Evolutionary conservation across 495 filamentous ascomycete species (phyloP).

Genomic region (Bacidia gigantensis): DNA sequence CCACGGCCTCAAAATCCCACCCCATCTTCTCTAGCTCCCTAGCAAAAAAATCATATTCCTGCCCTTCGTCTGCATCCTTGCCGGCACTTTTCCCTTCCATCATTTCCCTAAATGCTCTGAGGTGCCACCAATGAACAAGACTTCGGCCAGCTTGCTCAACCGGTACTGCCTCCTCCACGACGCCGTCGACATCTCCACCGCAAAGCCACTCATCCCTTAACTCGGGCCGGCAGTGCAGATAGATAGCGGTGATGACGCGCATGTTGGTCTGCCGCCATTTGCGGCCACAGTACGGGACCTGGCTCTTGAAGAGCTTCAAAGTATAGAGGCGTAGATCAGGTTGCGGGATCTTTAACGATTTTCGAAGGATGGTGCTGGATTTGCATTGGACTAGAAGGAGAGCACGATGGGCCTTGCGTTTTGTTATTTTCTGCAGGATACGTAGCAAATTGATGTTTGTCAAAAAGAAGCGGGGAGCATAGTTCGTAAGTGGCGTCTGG

Average conservation of each 20-base stretch:
- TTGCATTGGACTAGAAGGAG: conserved; percentile 91
- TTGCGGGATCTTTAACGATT: conserved; percentile 81
- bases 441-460: conserved; percentile 85
- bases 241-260: conserved; percentile 95
- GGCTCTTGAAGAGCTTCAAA: conserved; percentile 94
- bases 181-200: conserved; percentile 77
- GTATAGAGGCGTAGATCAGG: conserved; percentile 80
- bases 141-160: conserved; percentile 77
- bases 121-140: conserved; percentile 85
- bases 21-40: conserved; percentile 79
- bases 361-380: conserved; percentile 73
- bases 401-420: conserved; percentile 85
- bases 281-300: conserved; percentile 92
- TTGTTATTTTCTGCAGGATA: conserved; percentile 92
- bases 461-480: conserved; percentile 90
- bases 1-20: conserved; percentile 30
- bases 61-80: conserved; percentile 11
- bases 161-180: conserved; percentile 83
- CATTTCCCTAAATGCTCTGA: conserved; percentile 62
- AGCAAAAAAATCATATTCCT: conserved; percentile 81
- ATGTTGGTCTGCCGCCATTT: conserved; percentile 98
- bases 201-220: conserved; percentile 91
- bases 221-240: conserved; percentile 82
- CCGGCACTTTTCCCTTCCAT: conserved; percentile 46
- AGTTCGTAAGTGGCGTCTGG: conserved; percentile 71